Evolutionary conservation across 2,329 filamentous ascomycete species (phyloP).

Genomic region (Xylariaceae sp.): DNA sequence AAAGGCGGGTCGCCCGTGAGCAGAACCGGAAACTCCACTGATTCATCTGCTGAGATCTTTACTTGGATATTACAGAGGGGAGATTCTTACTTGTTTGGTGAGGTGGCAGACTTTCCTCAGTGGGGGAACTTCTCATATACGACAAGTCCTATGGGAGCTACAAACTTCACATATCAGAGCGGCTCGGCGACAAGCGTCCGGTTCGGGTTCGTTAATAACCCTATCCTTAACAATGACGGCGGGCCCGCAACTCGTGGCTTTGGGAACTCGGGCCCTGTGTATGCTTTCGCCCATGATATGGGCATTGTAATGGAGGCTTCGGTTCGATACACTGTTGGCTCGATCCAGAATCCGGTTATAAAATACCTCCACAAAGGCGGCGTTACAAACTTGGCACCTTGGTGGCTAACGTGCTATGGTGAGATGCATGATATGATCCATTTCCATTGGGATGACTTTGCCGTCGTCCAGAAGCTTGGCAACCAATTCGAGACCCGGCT

Average conservation of each 20-base stretch:
- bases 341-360: slow-evolving; percentile 70
- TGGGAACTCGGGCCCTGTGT: slow-evolving; percentile 71
- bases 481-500: slow-evolving; percentile 68
- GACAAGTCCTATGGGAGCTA: slow-evolving; percentile 42
- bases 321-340: slow-evolving; percentile 69
- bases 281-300: slow-evolving; percentile 63
- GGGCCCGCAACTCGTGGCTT: slow-evolving; percentile 61
- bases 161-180: slow-evolving; percentile 28
- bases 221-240: slow-evolving; percentile 59
- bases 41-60: slow-evolving; percentile 69
- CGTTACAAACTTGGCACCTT: slow-evolving; percentile 67
- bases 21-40: slow-evolving; percentile 46
- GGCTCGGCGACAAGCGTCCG: slow-evolving; percentile 47
- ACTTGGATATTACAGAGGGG: slow-evolving; percentile 63
- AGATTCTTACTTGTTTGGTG: slow-evolving; percentile 73
- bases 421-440: slow-evolving; percentile 59
- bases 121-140: slow-evolving; percentile 72
- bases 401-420: slow-evolving; percentile 71
- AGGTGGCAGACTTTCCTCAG: slow-evolving; percentile 61
- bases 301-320: slow-evolving; percentile 44
- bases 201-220: slow-evolving; percentile 62
- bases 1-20: slow-evolving; percentile 43
- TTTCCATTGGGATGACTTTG: slow-evolving; percentile 71
- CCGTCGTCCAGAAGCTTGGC: slow-evolving; percentile 60
- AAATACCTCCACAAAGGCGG: slow-evolving; percentile 71